Evolutionary conservation across 2,329 filamentous ascomycete genomes (phyloP).

Genomic region (Metarhizium guizhouense): DNA sequence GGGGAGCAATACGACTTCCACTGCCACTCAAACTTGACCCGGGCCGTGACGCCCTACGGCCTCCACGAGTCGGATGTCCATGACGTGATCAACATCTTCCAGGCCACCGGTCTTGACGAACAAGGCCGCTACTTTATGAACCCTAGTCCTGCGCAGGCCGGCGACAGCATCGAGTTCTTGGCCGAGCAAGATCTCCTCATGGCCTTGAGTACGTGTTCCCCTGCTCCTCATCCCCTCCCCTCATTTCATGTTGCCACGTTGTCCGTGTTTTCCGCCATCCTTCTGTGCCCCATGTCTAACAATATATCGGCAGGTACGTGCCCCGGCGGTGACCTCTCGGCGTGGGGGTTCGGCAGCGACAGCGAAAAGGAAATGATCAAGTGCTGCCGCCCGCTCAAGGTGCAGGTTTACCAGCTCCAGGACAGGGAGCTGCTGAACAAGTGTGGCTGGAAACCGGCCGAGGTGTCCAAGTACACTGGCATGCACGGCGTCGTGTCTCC

Average conservation of each 20-base stretch:
- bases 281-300: background rate
- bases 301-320: constrained; percentile 46
- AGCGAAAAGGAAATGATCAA: constrained; percentile 60
- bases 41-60: constrained; percentile 61
- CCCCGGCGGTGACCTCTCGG: constrained; percentile 70
- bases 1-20: constrained; percentile 70
- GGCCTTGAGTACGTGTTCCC: constrained; percentile 36
- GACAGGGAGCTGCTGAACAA: constrained; percentile 40
- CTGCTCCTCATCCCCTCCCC: background rate
- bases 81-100: constrained; percentile 80
- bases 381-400: constrained; percentile 64
- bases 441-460: constrained; percentile 53
- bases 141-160: constrained; percentile 44
- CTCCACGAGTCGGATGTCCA: constrained; percentile 68
- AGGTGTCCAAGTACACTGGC: constrained; percentile 53
- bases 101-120: constrained; percentile 69
- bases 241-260: background rate
- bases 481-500: constrained; percentile 44
- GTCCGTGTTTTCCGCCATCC: background rate
- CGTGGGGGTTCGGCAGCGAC: constrained; percentile 69
- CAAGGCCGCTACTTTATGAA: constrained; percentile 71
- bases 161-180: constrained; percentile 65
- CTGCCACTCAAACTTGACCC: constrained; percentile 73
- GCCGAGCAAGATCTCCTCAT: constrained; percentile 68
- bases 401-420: constrained; percentile 60